Evolutionary conservation across 2,329 filamentous ascomycete genomes (phyloP).

Genomic region (Didymella pinodella): DNA sequence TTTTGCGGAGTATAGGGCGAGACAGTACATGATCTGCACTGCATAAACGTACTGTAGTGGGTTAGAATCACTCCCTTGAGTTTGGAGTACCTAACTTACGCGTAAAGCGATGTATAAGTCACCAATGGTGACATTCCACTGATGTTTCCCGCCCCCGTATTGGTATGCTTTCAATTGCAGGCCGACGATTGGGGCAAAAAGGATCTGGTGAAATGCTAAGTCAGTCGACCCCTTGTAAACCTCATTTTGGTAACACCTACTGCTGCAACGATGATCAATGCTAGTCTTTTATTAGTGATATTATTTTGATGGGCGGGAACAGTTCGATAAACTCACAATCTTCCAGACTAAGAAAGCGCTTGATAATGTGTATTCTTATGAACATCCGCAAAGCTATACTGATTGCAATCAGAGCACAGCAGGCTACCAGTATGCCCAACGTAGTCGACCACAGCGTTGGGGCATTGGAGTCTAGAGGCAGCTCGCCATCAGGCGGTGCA

Average conservation of each 20-base stretch:
- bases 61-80: background rate
- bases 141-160: constrained; percentile 20
- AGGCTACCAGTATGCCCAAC: constrained; percentile 1
- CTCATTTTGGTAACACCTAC: background rate
- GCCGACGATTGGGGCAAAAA: constrained; percentile 15
- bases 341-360: background rate
- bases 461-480: constrained; percentile 21
- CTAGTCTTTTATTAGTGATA: background rate
- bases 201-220: background rate
- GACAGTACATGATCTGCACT: constrained; percentile 26
- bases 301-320: background rate
- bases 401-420: background rate
- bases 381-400: constrained; percentile 1
- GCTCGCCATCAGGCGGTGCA: constrained; percentile 17
- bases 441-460: constrained; percentile 8
- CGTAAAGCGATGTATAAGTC: constrained; percentile 10
- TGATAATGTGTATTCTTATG: background rate
- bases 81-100: background rate
- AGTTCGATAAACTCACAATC: background rate
- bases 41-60: constrained; percentile 14
- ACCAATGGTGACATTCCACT: constrained; percentile 23
- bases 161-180: constrained; percentile 10
- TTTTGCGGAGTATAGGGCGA: constrained; percentile 26
- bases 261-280: constrained; percentile 4
- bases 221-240: background rate